A percentile compares a stretch with the other conserved stretches of the same genome.
These are phyloP conservation scores for Osmanthus fragrans DNA, from an alignment of 257 asterid genomes.

Conservation along the genomic window DNA sequence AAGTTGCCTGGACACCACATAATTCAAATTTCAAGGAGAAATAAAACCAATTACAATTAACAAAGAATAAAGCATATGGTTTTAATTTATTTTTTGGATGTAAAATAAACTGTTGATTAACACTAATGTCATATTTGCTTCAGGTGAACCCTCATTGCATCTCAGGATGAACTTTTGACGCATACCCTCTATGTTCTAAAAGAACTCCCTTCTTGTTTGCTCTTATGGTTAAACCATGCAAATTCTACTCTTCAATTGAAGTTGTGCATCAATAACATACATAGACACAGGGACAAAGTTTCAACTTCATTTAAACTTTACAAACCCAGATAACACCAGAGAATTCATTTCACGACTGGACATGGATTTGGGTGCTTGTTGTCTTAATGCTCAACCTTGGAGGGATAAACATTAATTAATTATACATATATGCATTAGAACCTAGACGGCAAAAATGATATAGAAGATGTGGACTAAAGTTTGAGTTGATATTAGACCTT, in stretches of 20 bases:
- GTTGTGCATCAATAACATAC: background rate
- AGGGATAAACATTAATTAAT: background rate
- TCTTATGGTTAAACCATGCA: background rate
- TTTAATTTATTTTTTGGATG: background rate
- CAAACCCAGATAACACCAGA: background rate
- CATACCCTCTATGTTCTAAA: background rate
- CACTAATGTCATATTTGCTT: background rate
- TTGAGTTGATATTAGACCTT: background rate
- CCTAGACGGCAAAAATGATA: background rate
- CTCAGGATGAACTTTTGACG: background rate
- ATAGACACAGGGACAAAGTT: background rate
- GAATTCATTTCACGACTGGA: background rate
- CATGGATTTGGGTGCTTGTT: background rate
- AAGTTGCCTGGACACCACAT: constrained; percentile 46
- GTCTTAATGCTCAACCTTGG: background rate
- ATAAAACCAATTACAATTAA: background rate
- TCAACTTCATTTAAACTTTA: background rate
- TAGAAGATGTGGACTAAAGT: background rate
- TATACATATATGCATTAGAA: background rate
- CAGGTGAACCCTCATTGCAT: background rate
- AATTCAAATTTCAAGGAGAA: constrained; percentile 12
- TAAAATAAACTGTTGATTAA: constrained; percentile 4
- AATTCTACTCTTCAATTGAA: background rate
- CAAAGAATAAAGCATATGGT: constrained; percentile 2
- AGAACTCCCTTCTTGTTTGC: background rate